A percentile compares a stretch with the other conserved stretches of the same genome.
phyloP scores from a whole-genome alignment of 768 basidiomycete genomes.

The Boletus pseudopeckii region DNA sequence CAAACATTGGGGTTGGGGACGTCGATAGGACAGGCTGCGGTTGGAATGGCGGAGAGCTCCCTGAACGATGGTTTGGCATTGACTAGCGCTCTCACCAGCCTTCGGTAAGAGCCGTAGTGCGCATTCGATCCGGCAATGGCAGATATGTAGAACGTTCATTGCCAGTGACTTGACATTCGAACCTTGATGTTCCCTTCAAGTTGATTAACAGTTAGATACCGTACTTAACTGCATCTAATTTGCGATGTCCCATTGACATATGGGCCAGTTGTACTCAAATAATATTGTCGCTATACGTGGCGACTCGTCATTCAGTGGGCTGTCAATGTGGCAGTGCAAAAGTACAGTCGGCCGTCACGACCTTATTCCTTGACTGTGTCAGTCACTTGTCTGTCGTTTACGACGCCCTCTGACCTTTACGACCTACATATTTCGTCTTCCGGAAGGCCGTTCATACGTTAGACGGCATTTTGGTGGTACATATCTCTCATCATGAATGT shows the following conservation, averaged over 20 bases:
- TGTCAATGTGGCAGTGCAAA: constrained; percentile 15
- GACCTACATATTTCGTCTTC: background rate
- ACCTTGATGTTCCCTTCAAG: no score
- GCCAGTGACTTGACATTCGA: background rate
- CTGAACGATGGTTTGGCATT: background rate
- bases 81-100: background rate
- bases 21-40: background rate
- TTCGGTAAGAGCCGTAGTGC: background rate
- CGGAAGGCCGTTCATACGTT: background rate
- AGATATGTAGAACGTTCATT: background rate
- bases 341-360: background rate
- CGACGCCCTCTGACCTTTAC: background rate
- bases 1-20: no score
- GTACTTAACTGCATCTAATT: background rate
- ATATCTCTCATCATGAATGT: constrained; percentile 13
- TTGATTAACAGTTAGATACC: background rate
- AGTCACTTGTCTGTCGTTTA: background rate
- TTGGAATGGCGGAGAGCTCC: background rate
- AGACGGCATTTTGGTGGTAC: background rate
- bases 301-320: background rate
- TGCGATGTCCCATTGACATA: no score
- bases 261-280: constrained; percentile 3
- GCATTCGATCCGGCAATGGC: background rate
- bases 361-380: background rate
- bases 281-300: constrained; percentile 15